Base-by-base conservation (phyloP, 2,329 filamentous ascomycete species). In the Sphaerulina vaccinii region DNA sequence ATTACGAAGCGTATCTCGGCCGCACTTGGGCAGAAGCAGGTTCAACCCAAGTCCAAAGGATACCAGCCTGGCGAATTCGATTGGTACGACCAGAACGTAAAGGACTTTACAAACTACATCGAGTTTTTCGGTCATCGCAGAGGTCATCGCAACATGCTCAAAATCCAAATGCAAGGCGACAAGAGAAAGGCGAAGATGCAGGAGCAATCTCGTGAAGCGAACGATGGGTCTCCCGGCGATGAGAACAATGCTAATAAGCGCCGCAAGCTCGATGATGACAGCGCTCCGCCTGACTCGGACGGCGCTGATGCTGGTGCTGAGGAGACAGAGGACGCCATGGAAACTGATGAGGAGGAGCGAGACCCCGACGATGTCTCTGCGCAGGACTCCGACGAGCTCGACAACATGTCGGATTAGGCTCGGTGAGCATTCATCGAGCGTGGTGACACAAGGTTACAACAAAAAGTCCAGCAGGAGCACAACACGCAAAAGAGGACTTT, bases 1-100 rank as follows among this genome's bases (percentile, higher is more conserved):
- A 61, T 70, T 51, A 67, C 68, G 36, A 68, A 70, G 61, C 66
- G 68, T 29, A 65, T 69, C 32, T 60, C 60, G 15, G 61, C 66
- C n/a, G 66, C 67, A 4, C 58, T 69, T 6, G 67, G 66, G 5
- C 60, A 67, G 52, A 66, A 67, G 62, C 65, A 67, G 33, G 57
- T 59, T 8, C 58, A 59, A 35, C 56, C 58, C n/a, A 61, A 62
- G 15, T 55, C 51, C 32, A 57, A 57, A 16, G 60, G 57, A 16
- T 60, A 63, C 33, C 47, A 50, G 21, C 35, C 47, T 9, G 59
- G 54, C 38, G 59, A 61, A 47, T 44, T 51, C 45, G 56, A 59
- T 32, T 65, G 61, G 61, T 63, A 62, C 24, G 58, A 62, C 29
- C 57, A 52, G 22, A 65, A 63, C 32, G 55, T 62, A 23, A 58